Evolutionary conservation across 805 yeast genomes (phyloP), one percentile per base, ranked within the genome.

Genomic region (Saccharomycopsis guyanensis): DNA sequence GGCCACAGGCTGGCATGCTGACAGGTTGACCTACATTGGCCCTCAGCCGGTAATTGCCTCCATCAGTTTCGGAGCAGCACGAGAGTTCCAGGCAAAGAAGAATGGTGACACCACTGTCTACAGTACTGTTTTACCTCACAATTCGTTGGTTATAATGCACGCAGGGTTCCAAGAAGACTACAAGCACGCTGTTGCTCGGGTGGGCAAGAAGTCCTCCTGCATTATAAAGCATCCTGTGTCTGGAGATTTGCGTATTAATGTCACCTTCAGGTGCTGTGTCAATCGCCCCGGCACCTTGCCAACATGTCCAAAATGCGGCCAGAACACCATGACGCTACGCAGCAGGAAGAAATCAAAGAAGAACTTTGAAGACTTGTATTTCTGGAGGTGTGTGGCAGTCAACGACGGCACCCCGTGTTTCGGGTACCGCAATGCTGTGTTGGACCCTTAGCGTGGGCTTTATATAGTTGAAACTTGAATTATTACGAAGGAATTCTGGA

Each of bases 151-250:
- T 2, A 61, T 85, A 2, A 83, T 85, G 94, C 78, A 80, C 49
- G 82, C 86, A 1, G 86, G 86, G 0, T 78, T 85, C 50, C 95
- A 85, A 57, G 95, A 85, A 53, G 76, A 73, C 41, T 85, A 63
- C 58, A 82, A 78, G 55, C 95, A 85, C 56, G 66, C 78, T 49
- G 75, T 85, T 0, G 25, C 22, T 7, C 13, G 73, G 75, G 2
- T 66, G 78, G 1, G 61, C 70, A 33, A 57, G 62, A 3, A 61
- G 63, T 4, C 60, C 78, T 16, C 20, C n/a, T 7, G n/a, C n/a
- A 19, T 19, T 2, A 65, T 68, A n/a, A 52, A 63, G 0, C 80
- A 80, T 52, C 71, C 73, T 0, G 60, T 71, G 0, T 57, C 79
- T 0, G 81, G 80, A 0, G 53, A 69, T 0, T 49, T 66, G 3